These are phyloP conservation scores for Diaporthe eres DNA, from an alignment of 2,329 filamentous ascomycete species.

Conservation along the genomic window DNA sequence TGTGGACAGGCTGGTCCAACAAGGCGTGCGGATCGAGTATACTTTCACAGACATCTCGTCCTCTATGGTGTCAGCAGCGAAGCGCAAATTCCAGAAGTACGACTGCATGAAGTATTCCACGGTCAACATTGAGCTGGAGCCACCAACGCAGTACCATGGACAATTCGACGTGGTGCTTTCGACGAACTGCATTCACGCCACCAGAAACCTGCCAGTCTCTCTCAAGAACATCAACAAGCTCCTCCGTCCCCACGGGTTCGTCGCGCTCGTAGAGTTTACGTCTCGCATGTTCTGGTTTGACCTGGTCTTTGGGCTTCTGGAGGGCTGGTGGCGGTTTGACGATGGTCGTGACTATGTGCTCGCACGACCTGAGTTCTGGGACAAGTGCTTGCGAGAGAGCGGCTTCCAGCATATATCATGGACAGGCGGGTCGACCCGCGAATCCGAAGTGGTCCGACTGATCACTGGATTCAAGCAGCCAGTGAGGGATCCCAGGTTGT, in stretches of 20 bases:
- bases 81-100: background rate
- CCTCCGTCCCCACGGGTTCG: background rate
- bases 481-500: background rate
- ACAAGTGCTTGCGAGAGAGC: background rate
- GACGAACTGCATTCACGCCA: background rate
- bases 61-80: background rate
- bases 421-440: background rate
- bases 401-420: background rate
- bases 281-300: background rate
- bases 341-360: background rate
- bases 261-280: background rate
- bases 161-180: background rate
- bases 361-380: background rate
- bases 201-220: background rate
- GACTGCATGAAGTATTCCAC: background rate
- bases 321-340: background rate
- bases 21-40: background rate
- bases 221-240: background rate
- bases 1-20: background rate
- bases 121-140: background rate
- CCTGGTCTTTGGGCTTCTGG: background rate
- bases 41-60: background rate
- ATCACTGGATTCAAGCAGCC: background rate
- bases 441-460: background rate
- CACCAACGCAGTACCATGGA: background rate